A percentile compares a stretch with the other conserved stretches of the same genome.
These are phyloP conservation scores for Talaromyces islandicus DNA, from an alignment of 2,329 filamentous ascomycete genomes.

Conservation along the genomic window DNA sequence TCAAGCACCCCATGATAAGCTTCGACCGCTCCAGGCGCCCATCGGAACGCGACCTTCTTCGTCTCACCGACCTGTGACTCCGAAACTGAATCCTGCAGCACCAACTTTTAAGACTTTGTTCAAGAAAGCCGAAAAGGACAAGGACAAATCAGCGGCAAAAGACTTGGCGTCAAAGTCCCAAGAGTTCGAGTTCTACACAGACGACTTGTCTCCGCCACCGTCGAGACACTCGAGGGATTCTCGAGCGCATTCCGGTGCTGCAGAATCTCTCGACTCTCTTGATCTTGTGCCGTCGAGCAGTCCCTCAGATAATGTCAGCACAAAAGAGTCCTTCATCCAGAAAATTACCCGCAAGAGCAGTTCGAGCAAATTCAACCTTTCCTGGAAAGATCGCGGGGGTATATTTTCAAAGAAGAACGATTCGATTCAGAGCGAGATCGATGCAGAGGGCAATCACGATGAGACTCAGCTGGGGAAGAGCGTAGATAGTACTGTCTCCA, in stretches of 20 bases:
- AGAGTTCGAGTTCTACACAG: conserved; percentile 26
- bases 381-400: conserved; percentile 45
- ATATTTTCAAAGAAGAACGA: conserved; percentile 43
- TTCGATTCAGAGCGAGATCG: conserved; percentile 37
- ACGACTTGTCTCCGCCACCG: conserved; percentile 38
- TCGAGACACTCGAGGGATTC: conserved; percentile 41
- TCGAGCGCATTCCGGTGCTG: conserved; percentile 39
- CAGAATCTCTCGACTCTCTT: conserved; percentile 43
- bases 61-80: conserved; percentile 49
- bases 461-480: conserved; percentile 39
- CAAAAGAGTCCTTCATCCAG: conserved; percentile 47
- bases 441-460: conserved; percentile 32
- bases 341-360: conserved; percentile 47
- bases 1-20: conserved; percentile 43
- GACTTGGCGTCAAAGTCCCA: conserved; percentile 13
- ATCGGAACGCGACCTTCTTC: conserved; percentile 74
- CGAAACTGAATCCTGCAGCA: conserved; percentile 76
- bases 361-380: conserved; percentile 45
- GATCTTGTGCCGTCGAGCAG: conserved; percentile 41
- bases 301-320: conserved; percentile 32
- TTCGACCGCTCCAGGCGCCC: conserved; percentile 53
- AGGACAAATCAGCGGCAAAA: conserved; percentile 25
- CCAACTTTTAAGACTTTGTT: conserved; percentile 78
- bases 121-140: conserved; percentile 40
- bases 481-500: conserved; percentile 36